These are phyloP conservation scores for Hypomyces perniciosus DNA, from an alignment of 2,329 filamentous ascomycete genomes.

Conservation along the genomic window DNA sequence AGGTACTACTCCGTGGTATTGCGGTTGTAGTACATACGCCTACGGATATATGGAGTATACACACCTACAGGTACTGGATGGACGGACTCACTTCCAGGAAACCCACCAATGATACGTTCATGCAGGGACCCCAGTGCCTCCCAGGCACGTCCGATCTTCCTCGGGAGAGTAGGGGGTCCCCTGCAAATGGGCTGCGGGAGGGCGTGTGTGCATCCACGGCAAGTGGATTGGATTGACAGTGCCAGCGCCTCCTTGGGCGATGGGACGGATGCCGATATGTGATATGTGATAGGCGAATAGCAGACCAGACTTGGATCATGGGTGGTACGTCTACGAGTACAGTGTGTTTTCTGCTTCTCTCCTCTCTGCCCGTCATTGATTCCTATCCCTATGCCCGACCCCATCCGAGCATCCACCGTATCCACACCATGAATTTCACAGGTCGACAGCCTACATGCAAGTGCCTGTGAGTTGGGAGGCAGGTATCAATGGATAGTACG, in stretches of 20 bases:
- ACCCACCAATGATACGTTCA: slow-evolving; percentile 4
- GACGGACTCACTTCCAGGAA: background rate
- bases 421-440: background rate
- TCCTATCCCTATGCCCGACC: background rate
- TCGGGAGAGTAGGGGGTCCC: background rate
- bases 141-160: slow-evolving; percentile 9
- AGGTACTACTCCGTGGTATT: background rate
- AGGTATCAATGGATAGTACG: no score
- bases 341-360: no score
- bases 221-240: background rate
- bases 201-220: background rate
- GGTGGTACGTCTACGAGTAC: background rate
- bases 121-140: slow-evolving; percentile 5
- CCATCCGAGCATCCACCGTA: background rate
- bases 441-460: background rate
- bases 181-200: background rate
- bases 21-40: background rate
- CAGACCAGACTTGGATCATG: background rate
- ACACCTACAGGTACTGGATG: background rate
- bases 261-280: background rate
- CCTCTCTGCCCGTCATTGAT: background rate
- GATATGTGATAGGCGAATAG: background rate
- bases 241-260: slow-evolving; percentile 3
- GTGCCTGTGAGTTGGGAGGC: background rate
- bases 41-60: background rate